A percentile compares a stretch with the other conserved stretches of the same genome.
These are phyloP conservation scores for Wickerhamomyces bovis DNA, from an alignment of 805 yeast genomes.

Conservation along the genomic window DNA sequence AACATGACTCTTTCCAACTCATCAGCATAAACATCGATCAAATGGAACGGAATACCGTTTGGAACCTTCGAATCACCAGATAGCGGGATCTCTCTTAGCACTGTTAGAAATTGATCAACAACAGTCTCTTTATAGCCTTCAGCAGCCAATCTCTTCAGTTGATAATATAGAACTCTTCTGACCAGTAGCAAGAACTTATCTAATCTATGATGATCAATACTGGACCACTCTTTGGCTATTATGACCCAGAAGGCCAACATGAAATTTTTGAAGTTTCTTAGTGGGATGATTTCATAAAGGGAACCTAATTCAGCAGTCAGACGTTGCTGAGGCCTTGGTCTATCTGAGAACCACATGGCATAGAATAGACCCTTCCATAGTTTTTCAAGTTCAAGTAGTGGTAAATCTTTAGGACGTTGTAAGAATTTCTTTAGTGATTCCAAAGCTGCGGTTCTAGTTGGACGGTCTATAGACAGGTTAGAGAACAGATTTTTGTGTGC, in stretches of 20 bases:
- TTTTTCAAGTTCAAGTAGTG: conserved; percentile 53
- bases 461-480: conserved; percentile 39
- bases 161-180: conserved; percentile 67
- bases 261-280: conserved; percentile 42
- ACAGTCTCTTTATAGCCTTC: conserved; percentile 49
- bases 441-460: conserved; percentile 68
- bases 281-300: conserved; percentile 39
- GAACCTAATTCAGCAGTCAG: conserved; percentile 69
- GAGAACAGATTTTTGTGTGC: background rate
- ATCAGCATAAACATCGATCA: conserved; percentile 77
- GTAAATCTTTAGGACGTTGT: conserved; percentile 28
- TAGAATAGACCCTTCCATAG: conserved; percentile 95
- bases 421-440: conserved; percentile 57
- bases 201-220: conserved; percentile 74
- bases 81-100: conserved; percentile 40
- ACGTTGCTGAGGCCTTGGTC: conserved; percentile 86
- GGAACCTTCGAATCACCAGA: conserved; percentile 58
- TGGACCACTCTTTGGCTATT: conserved; percentile 75
- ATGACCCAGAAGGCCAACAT: conserved; percentile 77
- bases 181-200: conserved; percentile 82
- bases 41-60: conserved; percentile 75
- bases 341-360: conserved; percentile 95
- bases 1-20: conserved; percentile 70
- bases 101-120: conserved; percentile 39
- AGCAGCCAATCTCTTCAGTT: conserved; percentile 47